Evolutionary conservation across 2,329 filamentous ascomycete species (phyloP).

Genomic region (Aspergillus sp.): DNA sequence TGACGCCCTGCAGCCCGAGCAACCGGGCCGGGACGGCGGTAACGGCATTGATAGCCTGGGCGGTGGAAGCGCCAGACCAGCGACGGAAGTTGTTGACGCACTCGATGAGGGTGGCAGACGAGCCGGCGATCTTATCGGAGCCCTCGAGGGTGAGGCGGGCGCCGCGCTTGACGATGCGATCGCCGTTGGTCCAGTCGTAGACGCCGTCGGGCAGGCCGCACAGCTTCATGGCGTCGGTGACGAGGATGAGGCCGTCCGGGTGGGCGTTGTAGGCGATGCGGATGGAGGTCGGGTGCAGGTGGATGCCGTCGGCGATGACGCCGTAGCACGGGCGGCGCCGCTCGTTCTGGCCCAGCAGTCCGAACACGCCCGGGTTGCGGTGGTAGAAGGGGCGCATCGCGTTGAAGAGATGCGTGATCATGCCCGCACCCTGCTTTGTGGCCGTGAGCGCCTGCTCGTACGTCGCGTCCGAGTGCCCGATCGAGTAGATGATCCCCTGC

Average conservation of each 20-base stretch:
- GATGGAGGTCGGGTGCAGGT: constrained; percentile 82
- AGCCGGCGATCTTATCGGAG: constrained; percentile 75
- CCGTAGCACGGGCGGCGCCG: constrained; percentile 70
- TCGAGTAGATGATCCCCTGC: constrained; percentile 70
- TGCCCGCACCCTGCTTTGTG: constrained; percentile 72
- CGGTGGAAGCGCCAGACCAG: constrained; percentile 40
- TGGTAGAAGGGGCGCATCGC: constrained; percentile 90
- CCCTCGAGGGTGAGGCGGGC: constrained; percentile 72
- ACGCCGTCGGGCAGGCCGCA: constrained; percentile 79
- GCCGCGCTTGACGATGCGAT: constrained; percentile 61
- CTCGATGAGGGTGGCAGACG: constrained; percentile 46
- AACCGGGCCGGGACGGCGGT: constrained; percentile 41
- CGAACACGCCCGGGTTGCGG: constrained; percentile 87
- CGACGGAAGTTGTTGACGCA: constrained; percentile 46
- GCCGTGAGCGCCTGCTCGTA: constrained; percentile 77
- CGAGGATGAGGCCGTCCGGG: constrained; percentile 79
- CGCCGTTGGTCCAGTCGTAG: constrained; percentile 81
- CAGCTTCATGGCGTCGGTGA: constrained; percentile 89
- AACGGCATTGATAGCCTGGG: constrained; percentile 40
- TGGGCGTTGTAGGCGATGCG: constrained; percentile 88
- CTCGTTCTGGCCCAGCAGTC: constrained; percentile 70
- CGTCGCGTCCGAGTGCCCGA: constrained; percentile 83
- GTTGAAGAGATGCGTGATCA: constrained; percentile 94
- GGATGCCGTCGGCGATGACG: constrained; percentile 86
- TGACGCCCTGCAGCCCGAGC: constrained; percentile 38